Evolutionary conservation across 2,329 filamentous ascomycete genomes (phyloP).

Genomic region (Hypoxylon sp.): DNA sequence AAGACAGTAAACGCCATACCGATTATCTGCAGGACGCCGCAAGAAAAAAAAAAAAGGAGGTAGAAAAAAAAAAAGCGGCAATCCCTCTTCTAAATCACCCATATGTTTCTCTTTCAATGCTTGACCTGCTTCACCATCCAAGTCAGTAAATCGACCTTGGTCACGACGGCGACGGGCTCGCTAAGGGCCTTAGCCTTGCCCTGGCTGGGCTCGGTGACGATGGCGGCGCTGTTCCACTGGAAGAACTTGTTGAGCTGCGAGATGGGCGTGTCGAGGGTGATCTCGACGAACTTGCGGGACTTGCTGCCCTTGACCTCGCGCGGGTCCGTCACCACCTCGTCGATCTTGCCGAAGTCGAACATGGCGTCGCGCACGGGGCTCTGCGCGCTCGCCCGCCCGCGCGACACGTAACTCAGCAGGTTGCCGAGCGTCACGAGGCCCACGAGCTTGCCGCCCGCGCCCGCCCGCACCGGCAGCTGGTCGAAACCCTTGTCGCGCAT

Average conservation of each 20-base stretch:
- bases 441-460: conserved; percentile 75
- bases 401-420: conserved; percentile 87
- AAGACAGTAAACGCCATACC: conserved; percentile 26
- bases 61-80: no score
- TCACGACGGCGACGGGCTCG: conserved; percentile 89
- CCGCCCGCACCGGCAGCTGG: conserved; percentile 87
- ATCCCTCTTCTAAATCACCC: background rate
- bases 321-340: conserved; percentile 91
- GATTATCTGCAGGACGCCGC: conserved; percentile 12
- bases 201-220: conserved; percentile 81
- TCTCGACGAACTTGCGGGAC: conserved; percentile 85
- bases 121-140: conserved; percentile 80
- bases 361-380: conserved; percentile 86
- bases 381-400: conserved; percentile 77
- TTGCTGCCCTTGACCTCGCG: conserved; percentile 55
- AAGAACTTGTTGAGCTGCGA: conserved; percentile 89
- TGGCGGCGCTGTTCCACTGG: conserved; percentile 96
- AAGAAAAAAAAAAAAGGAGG: conserved; percentile 3
- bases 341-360: conserved; percentile 91
- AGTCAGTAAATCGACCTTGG: conserved; percentile 93
- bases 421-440: conserved; percentile 96
- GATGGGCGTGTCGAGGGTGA: conserved; percentile 88
- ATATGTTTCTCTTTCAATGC: conserved; percentile 33
- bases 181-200: conserved; percentile 59
- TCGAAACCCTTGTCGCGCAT: conserved; percentile 99